Evolutionary conservation across 768 basidiomycete genomes (phyloP), one percentile per base, ranked within the genome.

Genomic region (Candolleomyces efflorescens): DNA sequence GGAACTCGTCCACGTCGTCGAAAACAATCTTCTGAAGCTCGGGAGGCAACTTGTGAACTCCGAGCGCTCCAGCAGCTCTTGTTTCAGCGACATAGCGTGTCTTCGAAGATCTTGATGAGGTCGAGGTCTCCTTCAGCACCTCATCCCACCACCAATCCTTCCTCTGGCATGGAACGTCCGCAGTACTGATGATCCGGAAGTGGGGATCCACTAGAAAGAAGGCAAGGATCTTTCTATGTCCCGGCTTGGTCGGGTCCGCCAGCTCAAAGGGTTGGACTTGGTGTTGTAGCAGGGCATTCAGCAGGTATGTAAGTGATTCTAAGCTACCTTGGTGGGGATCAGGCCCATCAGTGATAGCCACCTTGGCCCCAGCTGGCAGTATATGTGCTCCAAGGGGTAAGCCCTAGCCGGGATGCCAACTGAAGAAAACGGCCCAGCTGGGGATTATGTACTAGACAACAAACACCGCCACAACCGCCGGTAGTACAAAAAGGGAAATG

Each of bases 201-300:
- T 64, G 59, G 3, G 68, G 70, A 55, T 76, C 71, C 37, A 75
- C 68, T 43, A 76, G 70, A 62, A 73, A 75, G 22, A 77, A 62
- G 3, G 69, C 71, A 13, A 78, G 60, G 37, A 77, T 74, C 61
- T 74, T 78, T 36, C 73, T 66, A 54, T 73, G 66, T 5, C 75
- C 77, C 5, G 74, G 72, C 55, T 70, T 71, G 12, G 68, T 67
- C 2, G 59, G 60, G 60, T 78, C 72, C 3, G 47, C 59, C 13
- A 76, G 70, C 36, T 59, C 52, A 62, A 76, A 77, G 9, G 73
- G 67, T 46, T 63, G 57, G 10, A 76, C 70, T 22, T 61, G 62
- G 60, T 75, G 72, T 49, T 76, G 75, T 41, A 70, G 67, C n/a
- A n/a, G n/a, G n/a, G 27, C 27, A 27, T 27, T 27, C 27, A 27